Base-by-base conservation (phyloP, 2,329 filamentous ascomycete species). In the Capronia americana region DNA sequence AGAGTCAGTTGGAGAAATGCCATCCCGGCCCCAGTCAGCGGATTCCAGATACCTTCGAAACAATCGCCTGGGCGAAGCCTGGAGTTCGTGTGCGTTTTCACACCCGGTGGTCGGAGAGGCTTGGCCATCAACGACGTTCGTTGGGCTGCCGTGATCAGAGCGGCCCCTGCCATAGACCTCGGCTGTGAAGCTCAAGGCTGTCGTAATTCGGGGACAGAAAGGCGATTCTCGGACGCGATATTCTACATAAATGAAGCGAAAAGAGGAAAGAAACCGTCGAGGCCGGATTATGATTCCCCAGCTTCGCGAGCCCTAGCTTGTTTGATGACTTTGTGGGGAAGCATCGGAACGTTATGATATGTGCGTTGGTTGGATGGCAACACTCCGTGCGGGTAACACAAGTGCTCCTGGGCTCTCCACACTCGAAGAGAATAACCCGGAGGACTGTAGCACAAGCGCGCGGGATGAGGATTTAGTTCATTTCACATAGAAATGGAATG, bases 361-460 rank as follows among this genome's bases (percentile, higher is more conserved):
- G 10, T 8, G 24, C 14, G 14, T 30, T 44, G 38, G 38, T 44
- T 44, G 17, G 38, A 44, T 44, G 38, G 17, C 38, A 17, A 44
- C 38, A n/a, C 38, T 44, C 7, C 17, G 6, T 44, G 57, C 57
- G 38, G 26, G 57, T 23, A 59, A 46, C 24, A 44, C n/a, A n/a
- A 26, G 20, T 2, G 20, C 44, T 48, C 41, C 12, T 23, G 23
- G 38, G 24, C 23, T 30, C 57, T 44, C 38, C 57, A 34, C 46
- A 28, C 14, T 12, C 14, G 5, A 50, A 59, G 57, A 59, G 57
- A 59, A 59, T 59, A 59, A 50, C 26, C 57, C 57, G 57, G 57
- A 59, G 57, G 14, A 23, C 10, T 23, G 57, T 34, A 28, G 26
- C 26, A 59, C 46, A 59, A 46, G 57, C 57, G 57, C 41, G 41